Conservation (phyloP, 257 asterid genomes). For the Fraxinus americana region DNA sequence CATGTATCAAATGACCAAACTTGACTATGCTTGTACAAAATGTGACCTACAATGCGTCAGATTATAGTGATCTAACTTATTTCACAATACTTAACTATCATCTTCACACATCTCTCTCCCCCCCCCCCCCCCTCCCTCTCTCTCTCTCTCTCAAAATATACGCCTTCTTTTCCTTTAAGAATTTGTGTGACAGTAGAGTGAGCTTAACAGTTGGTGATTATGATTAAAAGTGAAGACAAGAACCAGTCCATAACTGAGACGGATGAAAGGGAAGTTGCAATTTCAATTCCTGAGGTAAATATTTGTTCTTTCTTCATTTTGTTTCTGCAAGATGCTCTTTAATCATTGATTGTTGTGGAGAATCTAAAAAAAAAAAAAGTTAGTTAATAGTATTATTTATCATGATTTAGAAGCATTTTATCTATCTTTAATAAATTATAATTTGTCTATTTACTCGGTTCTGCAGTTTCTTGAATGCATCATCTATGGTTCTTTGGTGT, state of each 20-base stretch:
- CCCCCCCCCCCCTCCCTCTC: not conserved
- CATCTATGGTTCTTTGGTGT: not conserved
- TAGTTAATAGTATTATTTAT: no score
- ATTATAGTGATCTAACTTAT: not conserved
- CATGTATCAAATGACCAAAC: no score
- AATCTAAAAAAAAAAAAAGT: not conserved
- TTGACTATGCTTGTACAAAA: no score
- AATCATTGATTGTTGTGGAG: not conserved
- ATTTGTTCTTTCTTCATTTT: slow-evolving; percentile 2
- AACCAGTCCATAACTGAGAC: not conserved
- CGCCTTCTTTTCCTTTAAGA: not conserved
- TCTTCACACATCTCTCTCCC: not conserved
- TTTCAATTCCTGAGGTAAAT: slow-evolving; percentile 43
- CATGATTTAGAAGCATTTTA: no score
- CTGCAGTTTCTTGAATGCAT: not conserved
- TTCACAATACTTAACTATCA: not conserved
- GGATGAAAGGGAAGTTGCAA: slow-evolving; percentile 30
- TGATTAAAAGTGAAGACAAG: slow-evolving; percentile 9
- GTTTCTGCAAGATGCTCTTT: not conserved
- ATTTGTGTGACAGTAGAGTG: not conserved
- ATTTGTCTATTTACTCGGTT: not conserved
- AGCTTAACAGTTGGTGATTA: not conserved
- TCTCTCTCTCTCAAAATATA: not conserved
- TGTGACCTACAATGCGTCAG: not conserved
- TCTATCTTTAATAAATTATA: no score